phyloP scores from a whole-genome alignment of 2,329 filamentous ascomycete species.

The Aspergillus niger region DNA sequence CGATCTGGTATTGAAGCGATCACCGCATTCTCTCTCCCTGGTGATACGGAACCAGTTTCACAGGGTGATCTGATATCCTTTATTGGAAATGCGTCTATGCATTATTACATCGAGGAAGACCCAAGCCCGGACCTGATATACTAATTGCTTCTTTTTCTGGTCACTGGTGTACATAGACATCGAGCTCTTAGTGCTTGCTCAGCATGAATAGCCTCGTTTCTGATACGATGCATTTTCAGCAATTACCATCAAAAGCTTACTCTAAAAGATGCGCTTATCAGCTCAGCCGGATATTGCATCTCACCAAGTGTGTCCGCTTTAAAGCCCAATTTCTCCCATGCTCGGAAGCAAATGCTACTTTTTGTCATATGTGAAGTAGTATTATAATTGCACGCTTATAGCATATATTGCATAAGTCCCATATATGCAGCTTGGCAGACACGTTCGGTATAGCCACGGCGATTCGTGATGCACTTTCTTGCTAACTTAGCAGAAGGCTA shows the following conservation, averaged over 20 bases:
- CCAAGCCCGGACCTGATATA: slow-evolving; percentile 23
- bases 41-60: not conserved
- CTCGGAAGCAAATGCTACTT: not conserved
- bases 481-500: not conserved
- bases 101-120: slow-evolving; percentile 33
- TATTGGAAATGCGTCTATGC: slow-evolving; percentile 4
- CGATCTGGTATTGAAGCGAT: slow-evolving; percentile 15
- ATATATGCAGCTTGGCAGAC: not conserved
- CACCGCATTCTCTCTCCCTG: slow-evolving; percentile 11
- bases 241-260: not conserved
- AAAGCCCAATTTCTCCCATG: not conserved
- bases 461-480: not conserved
- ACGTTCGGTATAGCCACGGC: not conserved
- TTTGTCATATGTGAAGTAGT: not conserved
- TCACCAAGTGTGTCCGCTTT: not conserved
- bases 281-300: not conserved
- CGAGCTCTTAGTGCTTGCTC: not conserved
- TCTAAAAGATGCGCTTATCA: no score
- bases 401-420: not conserved
- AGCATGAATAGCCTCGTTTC: not conserved
- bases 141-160: not conserved
- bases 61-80: not conserved
- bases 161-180: not conserved
- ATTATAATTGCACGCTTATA: not conserved
- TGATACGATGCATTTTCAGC: not conserved